A percentile compares a stretch with the other conserved stretches of the same genome.
phyloP scores from a whole-genome alignment of 2,329 filamentous ascomycete species.

The Penicillium sp. region DNA sequence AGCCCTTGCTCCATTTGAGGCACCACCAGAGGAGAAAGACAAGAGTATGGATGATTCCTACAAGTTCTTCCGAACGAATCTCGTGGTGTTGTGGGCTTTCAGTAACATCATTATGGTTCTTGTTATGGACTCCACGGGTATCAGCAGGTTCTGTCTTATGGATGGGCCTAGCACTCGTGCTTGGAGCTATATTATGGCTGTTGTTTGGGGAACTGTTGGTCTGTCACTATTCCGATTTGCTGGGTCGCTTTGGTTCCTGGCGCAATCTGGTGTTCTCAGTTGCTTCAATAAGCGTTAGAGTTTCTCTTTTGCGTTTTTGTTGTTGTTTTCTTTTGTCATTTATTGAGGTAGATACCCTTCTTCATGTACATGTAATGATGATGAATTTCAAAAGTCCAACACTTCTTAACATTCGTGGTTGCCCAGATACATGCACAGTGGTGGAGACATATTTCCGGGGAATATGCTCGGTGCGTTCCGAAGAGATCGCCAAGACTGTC shows the following conservation, averaged over 20 bases:
- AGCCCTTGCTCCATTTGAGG: slow-evolving; percentile 76
- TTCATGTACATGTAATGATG: background rate
- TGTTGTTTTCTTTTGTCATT: background rate
- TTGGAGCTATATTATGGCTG: slow-evolving; percentile 16
- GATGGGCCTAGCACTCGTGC: slow-evolving; percentile 8
- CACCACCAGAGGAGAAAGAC: slow-evolving; percentile 70
- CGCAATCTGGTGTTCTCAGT: slow-evolving; percentile 12
- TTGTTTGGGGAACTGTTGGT: slow-evolving; percentile 20
- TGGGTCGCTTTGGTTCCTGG: slow-evolving; percentile 18
- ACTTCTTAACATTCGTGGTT: background rate
- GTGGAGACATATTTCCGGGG: too few relatives aligned
- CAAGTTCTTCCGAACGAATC: slow-evolving; percentile 94
- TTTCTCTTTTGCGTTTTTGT: background rate
- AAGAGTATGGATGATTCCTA: slow-evolving; percentile 93
- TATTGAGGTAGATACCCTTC: background rate
- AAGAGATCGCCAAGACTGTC: too few relatives aligned
- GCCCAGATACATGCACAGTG: background rate
- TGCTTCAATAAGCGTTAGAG: slow-evolving; percentile 12
- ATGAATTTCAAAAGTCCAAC: background rate
- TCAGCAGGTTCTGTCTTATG: slow-evolving; percentile 18
- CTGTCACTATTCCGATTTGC: slow-evolving; percentile 20
- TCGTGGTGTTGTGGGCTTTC: slow-evolving; percentile 89
- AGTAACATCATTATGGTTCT: slow-evolving; percentile 83
- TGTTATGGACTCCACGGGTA: slow-evolving; percentile 72
- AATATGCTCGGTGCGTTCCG: too few relatives aligned